A percentile compares a stretch with the other conserved stretches of the same genome.
phyloP scores from a whole-genome alignment of 2,329 filamentous ascomycete species.

The Ceratocystis huliohia region DNA sequence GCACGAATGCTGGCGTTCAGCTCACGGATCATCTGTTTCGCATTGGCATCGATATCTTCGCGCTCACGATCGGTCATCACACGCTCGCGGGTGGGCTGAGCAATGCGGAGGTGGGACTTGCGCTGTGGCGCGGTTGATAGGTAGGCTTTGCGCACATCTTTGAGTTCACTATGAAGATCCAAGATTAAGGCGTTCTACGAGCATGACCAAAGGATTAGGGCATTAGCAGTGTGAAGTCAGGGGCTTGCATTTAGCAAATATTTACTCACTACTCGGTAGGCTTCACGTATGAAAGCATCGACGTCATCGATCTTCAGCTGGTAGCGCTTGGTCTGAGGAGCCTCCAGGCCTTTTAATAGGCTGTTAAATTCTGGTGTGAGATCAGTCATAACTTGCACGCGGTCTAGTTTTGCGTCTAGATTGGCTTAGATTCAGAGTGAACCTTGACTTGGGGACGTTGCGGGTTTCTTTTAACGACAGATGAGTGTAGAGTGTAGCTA shows the following conservation, averaged over 20 bases:
- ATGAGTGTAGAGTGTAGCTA: background rate
- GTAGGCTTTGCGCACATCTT: conserved; percentile 76
- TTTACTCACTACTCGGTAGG: conserved; percentile 68
- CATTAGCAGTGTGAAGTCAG: background rate
- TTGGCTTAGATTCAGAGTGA: background rate
- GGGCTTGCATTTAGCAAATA: background rate
- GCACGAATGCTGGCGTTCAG: conserved; percentile 69
- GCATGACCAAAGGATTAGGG: background rate
- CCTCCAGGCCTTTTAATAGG: conserved; percentile 48
- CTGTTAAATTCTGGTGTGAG: conserved; percentile 58
- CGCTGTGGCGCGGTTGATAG: conserved; percentile 65
- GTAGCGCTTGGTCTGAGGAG: conserved; percentile 33
- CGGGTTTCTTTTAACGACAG: background rate
- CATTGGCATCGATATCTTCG: conserved; percentile 75
- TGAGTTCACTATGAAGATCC: conserved; percentile 67
- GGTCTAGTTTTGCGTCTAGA: background rate
- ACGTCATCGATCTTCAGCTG: conserved; percentile 41
- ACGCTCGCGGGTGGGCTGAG: conserved; percentile 24
- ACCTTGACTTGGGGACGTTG: background rate
- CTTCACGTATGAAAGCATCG: conserved; percentile 85
- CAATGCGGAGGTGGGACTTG: conserved; percentile 26
- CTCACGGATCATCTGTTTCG: conserved; percentile 72
- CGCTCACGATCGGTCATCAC: conserved; percentile 69
- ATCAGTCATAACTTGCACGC: conserved; percentile 37
- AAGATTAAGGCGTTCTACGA: conserved; percentile 69